phyloP scores from a whole-genome alignment of 306 rosid species.

The Dalbergia oliveri region DNA sequence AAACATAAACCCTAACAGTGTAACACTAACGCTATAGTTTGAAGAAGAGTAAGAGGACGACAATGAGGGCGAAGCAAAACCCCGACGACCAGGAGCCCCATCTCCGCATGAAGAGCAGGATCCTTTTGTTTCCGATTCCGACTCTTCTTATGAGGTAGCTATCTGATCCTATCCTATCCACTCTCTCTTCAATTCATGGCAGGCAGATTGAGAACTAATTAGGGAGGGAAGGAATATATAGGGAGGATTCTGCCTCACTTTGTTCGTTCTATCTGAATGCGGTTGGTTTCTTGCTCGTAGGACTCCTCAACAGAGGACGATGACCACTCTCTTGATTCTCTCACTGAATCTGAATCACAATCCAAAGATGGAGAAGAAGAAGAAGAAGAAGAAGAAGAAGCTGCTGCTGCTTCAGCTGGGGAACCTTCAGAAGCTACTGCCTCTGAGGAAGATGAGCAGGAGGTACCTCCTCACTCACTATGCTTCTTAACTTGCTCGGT shows the following conservation, averaged over 20 bases:
- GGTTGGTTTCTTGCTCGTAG: constrained; percentile 25
- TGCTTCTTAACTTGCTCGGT: not conserved
- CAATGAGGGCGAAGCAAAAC: constrained; percentile 6
- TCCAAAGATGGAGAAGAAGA: constrained; percentile 21
- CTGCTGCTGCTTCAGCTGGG: constrained; percentile 30
- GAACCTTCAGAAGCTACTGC: constrained; percentile 44
- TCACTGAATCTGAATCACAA: constrained; percentile 34
- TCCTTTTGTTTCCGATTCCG: constrained; percentile 48
- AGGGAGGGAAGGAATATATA: no score
- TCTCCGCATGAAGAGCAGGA: not conserved
- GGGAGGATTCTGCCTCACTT: no score
- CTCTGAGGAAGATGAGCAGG: constrained; percentile 12
- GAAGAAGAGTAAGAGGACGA: no score
- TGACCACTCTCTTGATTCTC: constrained; percentile 30
- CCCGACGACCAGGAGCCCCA: not conserved
- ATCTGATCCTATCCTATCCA: not conserved
- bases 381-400: not conserved
- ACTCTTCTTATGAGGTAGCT: constrained; percentile 50
- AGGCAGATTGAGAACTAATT: no score
- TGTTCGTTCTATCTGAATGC: no score
- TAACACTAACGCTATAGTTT: no score
- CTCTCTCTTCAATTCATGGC: not conserved
- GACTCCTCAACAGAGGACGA: constrained; percentile 43
- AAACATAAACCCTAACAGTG: constrained; percentile 31
- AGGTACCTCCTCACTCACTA: constrained; percentile 48